Base-by-base conservation (phyloP, 805 yeast genomes). In the Cyberlindnera petersonii region DNA sequence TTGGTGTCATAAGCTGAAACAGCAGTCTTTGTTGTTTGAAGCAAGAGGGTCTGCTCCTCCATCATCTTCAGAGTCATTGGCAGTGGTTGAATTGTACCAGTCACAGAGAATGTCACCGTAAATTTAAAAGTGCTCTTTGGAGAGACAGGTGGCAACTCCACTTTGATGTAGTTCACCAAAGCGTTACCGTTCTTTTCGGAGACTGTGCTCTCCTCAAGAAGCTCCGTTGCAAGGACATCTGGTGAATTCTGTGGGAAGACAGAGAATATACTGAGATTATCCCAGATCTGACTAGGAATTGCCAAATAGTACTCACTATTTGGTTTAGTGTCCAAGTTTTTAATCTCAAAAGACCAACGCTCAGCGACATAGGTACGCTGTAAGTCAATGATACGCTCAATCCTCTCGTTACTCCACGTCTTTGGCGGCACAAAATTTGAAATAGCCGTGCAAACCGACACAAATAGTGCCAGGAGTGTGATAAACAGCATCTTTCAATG, bases 311-410 rank as follows among this genome's bases (percentile, higher is more conserved):
- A 89, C 38, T 64, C 72, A 29, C 58, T 54, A 40, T 66, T 68
- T 7, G 93, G 83, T 26, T 61, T 62, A 4, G 61, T 40, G 18
- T 70, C 87, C 26, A 72, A 61, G 64, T 89, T 91, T 50, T 62
- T 72, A 28, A 78, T 69, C 34, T 66, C 72, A 29, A 87, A 55
- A n/a, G 71, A 60, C 42, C 70, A 63, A 19, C 72, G 66, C 56
- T 83, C 94, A 48, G 75, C 76, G 29, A 77, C 71, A 58, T 82
- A 88, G 3, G 88, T 64, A 47, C 74, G 76, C 22, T 74, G 56
- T 35, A 88, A 70, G 52, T 87, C 96, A 26, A 86, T 53, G 8
- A 70, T 58, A 48, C 86, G 77, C 11, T 64, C 58, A 47, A 75
- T 70, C 22, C 76, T 70, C 23, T 63, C 53, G 59, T 86, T 87